Conservation (phyloP, 129 eudicot species). For the Flaveria linearis region DNA sequence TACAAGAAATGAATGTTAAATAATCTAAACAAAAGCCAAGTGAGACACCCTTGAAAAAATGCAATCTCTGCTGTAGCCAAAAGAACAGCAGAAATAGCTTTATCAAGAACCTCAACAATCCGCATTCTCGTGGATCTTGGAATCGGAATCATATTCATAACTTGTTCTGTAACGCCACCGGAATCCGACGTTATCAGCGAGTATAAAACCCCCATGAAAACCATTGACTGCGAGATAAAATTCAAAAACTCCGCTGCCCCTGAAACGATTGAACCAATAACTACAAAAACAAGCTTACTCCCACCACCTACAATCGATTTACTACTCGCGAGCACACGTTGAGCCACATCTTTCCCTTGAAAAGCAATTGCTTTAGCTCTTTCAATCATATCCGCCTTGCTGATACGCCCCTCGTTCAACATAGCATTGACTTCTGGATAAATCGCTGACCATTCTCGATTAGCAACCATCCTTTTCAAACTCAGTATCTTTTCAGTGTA, state of each 20-base stretch:
- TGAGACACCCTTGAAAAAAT: conserved; percentile 88
- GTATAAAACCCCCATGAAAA: conserved; percentile 88
- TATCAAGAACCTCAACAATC: conserved; percentile 86
- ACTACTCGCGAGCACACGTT: conserved; percentile 70
- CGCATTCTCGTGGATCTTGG: conserved; percentile 63
- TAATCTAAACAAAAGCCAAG: conserved; percentile 86
- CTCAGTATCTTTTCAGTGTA: conserved; percentile 66
- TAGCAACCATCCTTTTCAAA: conserved; percentile 56
- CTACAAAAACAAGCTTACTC: conserved; percentile 55
- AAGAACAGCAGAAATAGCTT: conserved; percentile 79
- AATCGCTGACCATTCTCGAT: conserved; percentile 78
- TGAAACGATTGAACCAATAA: conserved; percentile 66
- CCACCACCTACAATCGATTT: conserved; percentile 78
- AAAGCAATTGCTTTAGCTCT: conserved; percentile 79
- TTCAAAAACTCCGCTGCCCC: conserved; percentile 86
- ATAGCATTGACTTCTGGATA: conserved; percentile 70
- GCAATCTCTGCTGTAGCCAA: conserved; percentile 91
- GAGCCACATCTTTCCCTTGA: conserved; percentile 79
- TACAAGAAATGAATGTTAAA: conserved; percentile 84
- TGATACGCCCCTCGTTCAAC: conserved; percentile 54
- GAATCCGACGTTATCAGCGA: conserved; percentile 85
- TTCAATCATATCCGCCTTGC: conserved; percentile 67
- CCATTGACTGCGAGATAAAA: conserved; percentile 76
- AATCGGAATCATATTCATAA: conserved; percentile 69
- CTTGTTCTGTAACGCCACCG: conserved; percentile 98